These are phyloP conservation scores for Apiotrichum domesticum DNA, from an alignment of 1,284 basidiomycete species.

Conservation along the genomic window DNA sequence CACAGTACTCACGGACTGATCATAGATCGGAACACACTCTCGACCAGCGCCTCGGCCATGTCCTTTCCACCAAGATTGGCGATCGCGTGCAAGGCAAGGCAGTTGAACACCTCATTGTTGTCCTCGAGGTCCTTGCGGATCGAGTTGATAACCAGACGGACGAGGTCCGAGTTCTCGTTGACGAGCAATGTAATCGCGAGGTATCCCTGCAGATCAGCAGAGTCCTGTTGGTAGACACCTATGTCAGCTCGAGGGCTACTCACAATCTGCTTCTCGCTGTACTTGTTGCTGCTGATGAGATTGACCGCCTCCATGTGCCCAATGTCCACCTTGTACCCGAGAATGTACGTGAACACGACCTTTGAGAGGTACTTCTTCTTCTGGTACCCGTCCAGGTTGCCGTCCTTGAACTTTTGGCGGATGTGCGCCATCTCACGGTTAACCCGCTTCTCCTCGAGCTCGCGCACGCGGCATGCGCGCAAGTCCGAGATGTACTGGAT, in stretches of 20 bases:
- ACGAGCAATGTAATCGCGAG: conserved; percentile 93
- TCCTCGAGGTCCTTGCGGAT: conserved; percentile 96
- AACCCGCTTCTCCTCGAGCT: conserved; percentile 77
- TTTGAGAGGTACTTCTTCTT: conserved; percentile 92
- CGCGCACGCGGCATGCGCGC: conserved; percentile 62
- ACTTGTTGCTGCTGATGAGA: conserved; percentile 89
- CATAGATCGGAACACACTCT: conserved; percentile 87
- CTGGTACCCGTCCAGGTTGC: conserved; percentile 94
- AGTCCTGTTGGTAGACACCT: background rate
- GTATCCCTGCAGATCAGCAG: conserved; percentile 63
- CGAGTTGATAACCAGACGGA: conserved; percentile 92
- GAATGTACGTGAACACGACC: conserved; percentile 97
- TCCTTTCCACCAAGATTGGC: conserved; percentile 96
- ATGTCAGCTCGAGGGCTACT: conserved; percentile 32
- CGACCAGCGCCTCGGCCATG: conserved; percentile 92
- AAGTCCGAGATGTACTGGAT: conserved; percentile 94
- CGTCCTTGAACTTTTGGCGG: conserved; percentile 97
- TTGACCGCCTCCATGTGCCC: conserved; percentile 99
- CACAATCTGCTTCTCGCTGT: conserved; percentile 99
- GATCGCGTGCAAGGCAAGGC: conserved; percentile 93
- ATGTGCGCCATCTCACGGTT: conserved; percentile 99
- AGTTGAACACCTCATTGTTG: conserved; percentile 91
- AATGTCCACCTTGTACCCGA: conserved; percentile 97
- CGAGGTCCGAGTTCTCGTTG: conserved; percentile 97
- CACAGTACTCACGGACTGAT: conserved; percentile 79